A percentile compares a stretch with the other conserved stretches of the same genome.
Conservation (phyloP, 306 rosid species). For the Quercus variabilis region DNA sequence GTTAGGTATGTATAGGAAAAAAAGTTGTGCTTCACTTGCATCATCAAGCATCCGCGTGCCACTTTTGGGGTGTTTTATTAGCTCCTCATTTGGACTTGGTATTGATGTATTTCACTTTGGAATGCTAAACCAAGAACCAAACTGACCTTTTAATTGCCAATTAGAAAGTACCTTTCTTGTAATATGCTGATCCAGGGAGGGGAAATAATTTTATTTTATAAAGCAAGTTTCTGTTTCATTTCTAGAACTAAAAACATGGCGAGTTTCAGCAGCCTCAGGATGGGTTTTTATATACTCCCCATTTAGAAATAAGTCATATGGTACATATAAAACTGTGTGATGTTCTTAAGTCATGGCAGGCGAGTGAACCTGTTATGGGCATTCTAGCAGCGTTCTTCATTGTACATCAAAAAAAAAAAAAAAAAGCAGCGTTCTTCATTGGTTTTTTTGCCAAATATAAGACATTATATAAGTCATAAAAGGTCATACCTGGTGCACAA, state of each 20-base stretch:
- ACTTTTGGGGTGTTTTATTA: not conserved
- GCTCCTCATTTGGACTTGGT: not conserved
- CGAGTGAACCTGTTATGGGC: no score
- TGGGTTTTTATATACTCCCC: not conserved
- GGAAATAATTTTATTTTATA: not conserved
- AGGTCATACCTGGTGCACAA: no score
- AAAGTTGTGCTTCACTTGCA: conserved; percentile 4
- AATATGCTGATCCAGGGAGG: not conserved
- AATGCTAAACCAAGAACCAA: not conserved
- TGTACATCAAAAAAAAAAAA: not conserved
- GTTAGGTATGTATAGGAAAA: not conserved
- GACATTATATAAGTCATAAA: not conserved
- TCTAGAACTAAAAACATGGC: not conserved
- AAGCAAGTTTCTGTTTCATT: not conserved
- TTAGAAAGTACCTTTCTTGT: not conserved
- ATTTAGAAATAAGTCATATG: not conserved
- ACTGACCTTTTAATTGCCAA: not conserved
- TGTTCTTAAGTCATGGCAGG: no score
- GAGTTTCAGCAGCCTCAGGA: not conserved
- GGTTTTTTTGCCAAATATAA: not conserved
- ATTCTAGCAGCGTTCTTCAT: not conserved
- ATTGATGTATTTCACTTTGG: not conserved
- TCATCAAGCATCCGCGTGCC: not conserved
- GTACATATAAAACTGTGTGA: no score
- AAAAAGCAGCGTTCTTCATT: not conserved